Evolutionary conservation across 257 asterid genomes (phyloP).

Genomic region (Buddleja alternifolia): DNA sequence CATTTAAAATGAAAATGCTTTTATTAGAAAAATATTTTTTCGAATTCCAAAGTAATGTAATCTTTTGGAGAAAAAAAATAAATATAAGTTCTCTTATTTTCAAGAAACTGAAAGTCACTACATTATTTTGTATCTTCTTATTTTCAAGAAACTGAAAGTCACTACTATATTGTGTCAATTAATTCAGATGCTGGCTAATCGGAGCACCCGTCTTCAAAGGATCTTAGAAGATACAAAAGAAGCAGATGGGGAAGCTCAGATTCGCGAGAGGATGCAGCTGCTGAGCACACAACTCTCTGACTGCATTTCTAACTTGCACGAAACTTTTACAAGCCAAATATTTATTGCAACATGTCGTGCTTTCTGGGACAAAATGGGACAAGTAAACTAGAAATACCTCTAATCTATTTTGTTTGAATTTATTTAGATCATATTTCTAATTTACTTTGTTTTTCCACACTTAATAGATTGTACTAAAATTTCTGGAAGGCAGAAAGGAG

Average conservation of each 20-base stretch:
- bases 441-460: constrained; percentile 8
- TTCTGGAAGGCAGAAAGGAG: constrained; percentile 93
- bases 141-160: too few species aligned
- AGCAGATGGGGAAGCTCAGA: constrained; percentile 91
- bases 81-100: too few species aligned
- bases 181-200: constrained; percentile 69
- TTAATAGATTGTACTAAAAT: constrained; percentile 77
- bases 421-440: constrained; percentile 1
- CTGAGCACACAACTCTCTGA: constrained; percentile 76
- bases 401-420: not conserved
- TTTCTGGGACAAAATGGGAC: constrained; percentile 98
- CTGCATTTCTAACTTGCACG: constrained; percentile 80
- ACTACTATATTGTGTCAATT: not conserved
- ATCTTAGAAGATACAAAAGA: constrained; percentile 91
- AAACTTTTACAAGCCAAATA: constrained; percentile 80
- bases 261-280: constrained; percentile 87
- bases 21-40: too few species aligned
- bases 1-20: too few species aligned
- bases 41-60: too few species aligned
- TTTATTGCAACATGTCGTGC: constrained; percentile 86
- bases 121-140: too few species aligned
- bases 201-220: constrained; percentile 83
- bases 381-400: constrained; percentile 44
- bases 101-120: too few species aligned
- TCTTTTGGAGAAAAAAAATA: too few species aligned